phyloP scores from a whole-genome alignment of 1,284 basidiomycete species.

The Mrakiaceae sp. region DNA sequence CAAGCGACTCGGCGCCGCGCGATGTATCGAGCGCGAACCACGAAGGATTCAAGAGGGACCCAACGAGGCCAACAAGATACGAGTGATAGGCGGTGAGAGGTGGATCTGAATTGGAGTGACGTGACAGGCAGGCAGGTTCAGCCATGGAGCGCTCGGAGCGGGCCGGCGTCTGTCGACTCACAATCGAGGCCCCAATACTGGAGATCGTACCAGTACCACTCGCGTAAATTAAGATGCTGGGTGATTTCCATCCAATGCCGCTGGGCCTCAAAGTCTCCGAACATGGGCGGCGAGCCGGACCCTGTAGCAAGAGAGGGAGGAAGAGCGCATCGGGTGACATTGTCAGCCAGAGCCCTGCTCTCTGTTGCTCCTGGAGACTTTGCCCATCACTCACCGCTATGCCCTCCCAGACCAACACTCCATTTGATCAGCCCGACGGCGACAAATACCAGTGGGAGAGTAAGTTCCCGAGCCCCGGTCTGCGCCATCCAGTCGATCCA shows the following conservation, averaged over 20 bases:
- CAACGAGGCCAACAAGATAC: slow-evolving; percentile 61
- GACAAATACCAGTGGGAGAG: not conserved
- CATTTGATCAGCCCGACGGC: slow-evolving; percentile 44
- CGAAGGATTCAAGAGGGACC: slow-evolving; percentile 50
- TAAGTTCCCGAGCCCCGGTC: not conserved
- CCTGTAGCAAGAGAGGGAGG: slow-evolving; percentile 39
- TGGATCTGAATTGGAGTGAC: slow-evolving; percentile 42
- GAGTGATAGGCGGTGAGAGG: slow-evolving; percentile 81
- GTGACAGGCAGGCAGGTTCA: not conserved
- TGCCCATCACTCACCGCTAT: slow-evolving; percentile 52
- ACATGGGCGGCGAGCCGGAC: slow-evolving; percentile 60
- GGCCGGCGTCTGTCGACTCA: slow-evolving; percentile 8
- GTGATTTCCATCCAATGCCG: slow-evolving; percentile 91
- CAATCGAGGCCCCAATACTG: slow-evolving; percentile 84
- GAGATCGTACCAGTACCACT: slow-evolving; percentile 81
- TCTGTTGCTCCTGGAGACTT: not conserved
- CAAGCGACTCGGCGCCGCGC: slow-evolving; percentile 59
- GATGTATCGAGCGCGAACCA: slow-evolving; percentile 67
- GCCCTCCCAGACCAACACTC: slow-evolving; percentile 59
- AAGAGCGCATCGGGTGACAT: slow-evolving; percentile 4
- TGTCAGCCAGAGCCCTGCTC: not conserved
- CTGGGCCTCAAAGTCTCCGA: slow-evolving; percentile 86
- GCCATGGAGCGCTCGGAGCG: slow-evolving; percentile 19
- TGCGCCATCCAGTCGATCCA: no score
- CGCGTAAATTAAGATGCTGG: slow-evolving; percentile 52